Base-by-base conservation (phyloP, 345 rosid species). In the Sonneratia alba region DNA sequence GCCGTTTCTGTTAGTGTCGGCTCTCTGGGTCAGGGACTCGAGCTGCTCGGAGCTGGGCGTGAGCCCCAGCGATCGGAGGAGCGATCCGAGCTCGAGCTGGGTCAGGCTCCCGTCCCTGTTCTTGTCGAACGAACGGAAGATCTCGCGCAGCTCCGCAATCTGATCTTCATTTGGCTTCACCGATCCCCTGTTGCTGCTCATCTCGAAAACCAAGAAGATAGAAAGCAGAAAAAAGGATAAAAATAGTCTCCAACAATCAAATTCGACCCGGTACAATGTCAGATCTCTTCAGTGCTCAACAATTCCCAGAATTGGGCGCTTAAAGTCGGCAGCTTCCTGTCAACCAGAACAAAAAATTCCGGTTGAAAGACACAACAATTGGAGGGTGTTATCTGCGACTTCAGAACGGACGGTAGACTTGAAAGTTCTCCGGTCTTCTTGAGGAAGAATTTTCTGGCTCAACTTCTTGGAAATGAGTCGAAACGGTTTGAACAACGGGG, bases 101-200 rank as follows among this genome's bases (percentile, higher is more conserved):
- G 98, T 94, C 51, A 94, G 77, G 77, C 97, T 88, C 0, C 97
- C 98, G 73, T 91, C 96, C 38, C 85, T 84, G 88, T 91, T 88
- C 72, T 89, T 79, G 68, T 94, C 97, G 40, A 94, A 94, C 6
- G 96, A 85, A 13, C 96, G 85, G 78, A 94, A 94, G 62, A 90
- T 88, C 69, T 91, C 89, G 6, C 88, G 90, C 12, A 94, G 85
- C 71, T 94, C 95, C 3, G 87, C 76, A 67, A 91, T 83, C 73
- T 94, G 97, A n/a, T 84, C 95, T 4, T 90, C 96, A 70, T 88
- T 88, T 69, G 87, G 81, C 81, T 87, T 81, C 79, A 69, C 83
- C 32, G 81, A 78, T 61, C 81, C 78, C 74, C 81, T 84, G 77
- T 76, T 80, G 79, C 83, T 85, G 88, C 48, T 43, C 69, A 66